These are phyloP conservation scores for Phytophthora podocarpi DNA, from an alignment of 352 stramenopile genomes.

Conservation along the genomic window DNA sequence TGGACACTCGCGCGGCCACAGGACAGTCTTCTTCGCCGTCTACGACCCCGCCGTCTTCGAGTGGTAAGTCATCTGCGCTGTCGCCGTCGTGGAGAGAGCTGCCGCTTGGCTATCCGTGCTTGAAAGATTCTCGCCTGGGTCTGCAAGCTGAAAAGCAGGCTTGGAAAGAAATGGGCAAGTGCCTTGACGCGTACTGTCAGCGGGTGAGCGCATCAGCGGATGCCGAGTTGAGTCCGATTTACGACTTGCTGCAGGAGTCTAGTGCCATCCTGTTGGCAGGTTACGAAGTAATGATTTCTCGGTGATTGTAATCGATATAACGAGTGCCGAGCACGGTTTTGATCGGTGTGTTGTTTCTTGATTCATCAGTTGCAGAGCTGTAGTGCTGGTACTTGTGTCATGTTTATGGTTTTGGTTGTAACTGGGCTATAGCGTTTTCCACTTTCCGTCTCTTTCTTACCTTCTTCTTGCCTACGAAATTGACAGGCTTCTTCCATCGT, in stretches of 20 bases:
- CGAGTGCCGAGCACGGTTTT: slow-evolving; percentile 10
- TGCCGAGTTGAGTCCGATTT: slow-evolving; percentile 61
- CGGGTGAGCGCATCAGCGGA: slow-evolving; percentile 60
- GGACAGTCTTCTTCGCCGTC: slow-evolving; percentile 30
- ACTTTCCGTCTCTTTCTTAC: slow-evolving; percentile 16
- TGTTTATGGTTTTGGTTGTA: background rate
- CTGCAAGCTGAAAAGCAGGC: slow-evolving; percentile 70
- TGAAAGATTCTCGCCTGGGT: slow-evolving; percentile 59
- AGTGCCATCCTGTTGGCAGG: slow-evolving; percentile 80
- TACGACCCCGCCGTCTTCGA: slow-evolving; percentile 27
- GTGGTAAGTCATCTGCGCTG: slow-evolving; percentile 13
- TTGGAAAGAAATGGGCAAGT: slow-evolving; percentile 83
- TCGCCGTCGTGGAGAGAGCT: slow-evolving; percentile 45
- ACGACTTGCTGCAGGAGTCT: slow-evolving; percentile 76
- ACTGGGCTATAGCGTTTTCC: background rate
- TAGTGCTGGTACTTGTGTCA: too few species aligned
- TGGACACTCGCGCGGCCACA: slow-evolving; percentile 57
- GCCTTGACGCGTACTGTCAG: slow-evolving; percentile 81
- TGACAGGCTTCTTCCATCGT: slow-evolving; percentile 55
- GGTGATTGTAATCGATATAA: slow-evolving; percentile 32
- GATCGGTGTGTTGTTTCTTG: background rate
- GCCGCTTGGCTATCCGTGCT: slow-evolving; percentile 66
- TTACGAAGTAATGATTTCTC: slow-evolving; percentile 66
- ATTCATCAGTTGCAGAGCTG: background rate
- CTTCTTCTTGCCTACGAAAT: slow-evolving; percentile 44